A percentile compares a stretch with the other conserved stretches of the same genome.
These are phyloP conservation scores for Achlya hypogyna DNA, from an alignment of 352 stramenopile genomes.

Conservation along the genomic window DNA sequence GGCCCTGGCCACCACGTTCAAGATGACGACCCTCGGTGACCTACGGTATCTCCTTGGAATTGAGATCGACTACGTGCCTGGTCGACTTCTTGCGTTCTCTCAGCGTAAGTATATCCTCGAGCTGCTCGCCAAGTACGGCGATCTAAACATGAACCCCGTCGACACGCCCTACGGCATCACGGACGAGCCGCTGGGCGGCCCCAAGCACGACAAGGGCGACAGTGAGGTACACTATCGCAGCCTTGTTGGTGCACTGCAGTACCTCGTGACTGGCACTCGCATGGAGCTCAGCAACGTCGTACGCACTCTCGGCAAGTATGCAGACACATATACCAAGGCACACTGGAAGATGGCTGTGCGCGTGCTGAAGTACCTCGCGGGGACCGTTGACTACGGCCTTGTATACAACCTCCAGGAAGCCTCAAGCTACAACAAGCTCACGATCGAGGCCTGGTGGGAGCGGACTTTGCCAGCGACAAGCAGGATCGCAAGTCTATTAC, in stretches of 20 bases:
- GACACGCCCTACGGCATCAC: not conserved
- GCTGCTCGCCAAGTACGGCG: not conserved
- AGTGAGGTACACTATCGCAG: not conserved
- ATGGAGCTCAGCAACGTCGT: not conserved
- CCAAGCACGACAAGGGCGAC: not conserved
- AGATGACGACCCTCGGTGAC: not conserved
- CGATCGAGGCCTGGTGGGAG: not conserved
- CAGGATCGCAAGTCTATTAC: not conserved
- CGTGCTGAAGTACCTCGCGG: not conserved
- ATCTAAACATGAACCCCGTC: not conserved
- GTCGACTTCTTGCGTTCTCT: not conserved
- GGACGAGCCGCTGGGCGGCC: not conserved
- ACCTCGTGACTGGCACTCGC: not conserved
- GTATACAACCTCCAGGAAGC: not conserved
- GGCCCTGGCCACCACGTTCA: not conserved
- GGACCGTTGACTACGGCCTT: not conserved
- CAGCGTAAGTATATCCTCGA: not conserved
- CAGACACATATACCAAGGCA: not conserved
- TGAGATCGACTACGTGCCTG: not conserved
- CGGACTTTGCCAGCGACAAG: not conserved
- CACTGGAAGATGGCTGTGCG: slow-evolving; percentile 2
- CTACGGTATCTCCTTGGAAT: slow-evolving; percentile 14
- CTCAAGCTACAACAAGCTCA: not conserved
- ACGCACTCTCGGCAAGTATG: not conserved
- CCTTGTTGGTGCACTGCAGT: slow-evolving; percentile 4